These are phyloP conservation scores for Lobosporangium transversale DNA, from an alignment of 192 early-diverging fungal species.

Conservation along the genomic window DNA sequence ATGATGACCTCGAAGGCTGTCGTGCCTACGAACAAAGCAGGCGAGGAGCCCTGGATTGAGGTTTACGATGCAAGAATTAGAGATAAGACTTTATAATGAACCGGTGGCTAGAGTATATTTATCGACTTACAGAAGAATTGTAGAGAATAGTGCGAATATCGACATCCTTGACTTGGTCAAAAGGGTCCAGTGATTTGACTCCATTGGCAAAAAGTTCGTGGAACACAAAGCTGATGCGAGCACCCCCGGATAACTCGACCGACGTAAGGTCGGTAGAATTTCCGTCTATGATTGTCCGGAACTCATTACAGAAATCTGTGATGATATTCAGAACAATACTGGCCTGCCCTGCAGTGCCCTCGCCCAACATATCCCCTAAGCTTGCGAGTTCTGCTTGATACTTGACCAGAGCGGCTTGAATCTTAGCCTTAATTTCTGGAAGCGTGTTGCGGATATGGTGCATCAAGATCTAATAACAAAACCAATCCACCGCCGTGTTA, in stretches of 20 bases:
- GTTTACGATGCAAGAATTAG: neutral
- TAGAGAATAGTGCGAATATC: slow-evolving; percentile 99
- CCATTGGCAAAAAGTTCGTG: slow-evolving; percentile 95
- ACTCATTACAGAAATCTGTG: slow-evolving; percentile 98
- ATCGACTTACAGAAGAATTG: slow-evolving; percentile 85
- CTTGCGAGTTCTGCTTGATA: slow-evolving; percentile 86
- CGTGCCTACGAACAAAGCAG: slow-evolving; percentile 97
- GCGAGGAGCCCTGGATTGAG: slow-evolving; percentile 80
- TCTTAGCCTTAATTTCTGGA: slow-evolving; percentile 99
- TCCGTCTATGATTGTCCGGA: slow-evolving; percentile 95
- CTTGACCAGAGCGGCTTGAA: slow-evolving; percentile 83
- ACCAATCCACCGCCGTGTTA: no score
- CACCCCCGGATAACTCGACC: slow-evolving; percentile 96
- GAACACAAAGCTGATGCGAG: slow-evolving; percentile 98
- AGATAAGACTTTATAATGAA: no score
- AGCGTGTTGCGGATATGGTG: slow-evolving; percentile 98
- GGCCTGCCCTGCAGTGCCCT: slow-evolving; percentile 74
- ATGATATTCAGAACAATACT: slow-evolving; percentile 97
- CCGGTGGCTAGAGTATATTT: no score
- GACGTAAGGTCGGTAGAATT: slow-evolving; percentile 94
- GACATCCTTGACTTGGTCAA: slow-evolving; percentile 98
- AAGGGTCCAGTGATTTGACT: slow-evolving; percentile 94
- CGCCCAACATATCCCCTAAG: slow-evolving; percentile 91
- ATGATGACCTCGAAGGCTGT: slow-evolving; percentile 99
- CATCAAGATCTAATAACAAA: slow-evolving; percentile 85